Evolutionary conservation across 176 grass and related monocot species (phyloP), one percentile per base, ranked within the genome.

Genomic region (Elaeis guineensis): DNA sequence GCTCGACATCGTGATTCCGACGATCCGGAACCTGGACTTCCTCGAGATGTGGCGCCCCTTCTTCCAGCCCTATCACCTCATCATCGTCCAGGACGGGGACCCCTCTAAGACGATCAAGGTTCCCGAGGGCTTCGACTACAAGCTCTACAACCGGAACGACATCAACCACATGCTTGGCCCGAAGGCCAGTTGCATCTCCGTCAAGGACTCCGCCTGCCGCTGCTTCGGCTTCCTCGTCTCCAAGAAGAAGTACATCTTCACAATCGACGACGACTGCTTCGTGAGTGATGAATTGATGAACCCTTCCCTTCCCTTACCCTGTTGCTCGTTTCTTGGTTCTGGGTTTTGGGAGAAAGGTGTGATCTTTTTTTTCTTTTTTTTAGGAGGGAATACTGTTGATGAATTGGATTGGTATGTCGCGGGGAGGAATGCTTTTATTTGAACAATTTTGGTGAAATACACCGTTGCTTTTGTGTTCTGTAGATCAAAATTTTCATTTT

Each of bases 161-260:
- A 82, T 91, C 69, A 76, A 90, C 72, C 49, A 52, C 63, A 85
- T 91, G 72, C 79, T 91, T 16, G 87, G 87, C 0, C 80, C 73
- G 44, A 73, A 59, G 62, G 69, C 85, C 14, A 81, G 73, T 17
- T 89, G 91, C 77, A 96, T 96, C 83, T 96, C 91, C 64, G 90
- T 87, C 83, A 96, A 96, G 80, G 91, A 96, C 74, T 96, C 91
- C 0, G 91, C 91, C 0, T 96, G 91, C 72, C 71, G 91, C 19
- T 90, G 86, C 80, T 96, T 96, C 54, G 91, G 89, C 0, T 96
- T 87, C 83, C 87, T 96, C 78, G 86, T 96, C 63, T 95, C 89
- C 78, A 94, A 88, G 80, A 94, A 94, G 84, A 94, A 94, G 78
- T 94, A 94, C 67, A 61, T 94, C 75, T 94, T 73, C 89, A 94